Conservation (phyloP, 331 rosid species). For the Quercus tomentella region DNA sequence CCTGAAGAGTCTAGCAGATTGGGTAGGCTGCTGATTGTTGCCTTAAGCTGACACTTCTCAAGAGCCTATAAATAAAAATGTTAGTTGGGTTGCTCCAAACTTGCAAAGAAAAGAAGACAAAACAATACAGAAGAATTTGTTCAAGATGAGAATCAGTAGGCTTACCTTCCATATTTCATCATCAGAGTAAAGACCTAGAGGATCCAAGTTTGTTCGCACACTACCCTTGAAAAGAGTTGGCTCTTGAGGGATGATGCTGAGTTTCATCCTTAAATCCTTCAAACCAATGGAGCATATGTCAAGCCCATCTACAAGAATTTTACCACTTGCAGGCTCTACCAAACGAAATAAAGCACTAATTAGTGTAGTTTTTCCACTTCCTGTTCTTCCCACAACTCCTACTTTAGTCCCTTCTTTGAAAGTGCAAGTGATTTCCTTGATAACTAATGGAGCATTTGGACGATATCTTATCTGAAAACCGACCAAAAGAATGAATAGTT, state of each 20-base stretch:
- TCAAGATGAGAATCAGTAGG: background rate
- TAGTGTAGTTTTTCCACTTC: conserved; percentile 53
- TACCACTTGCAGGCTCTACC: conserved; percentile 46
- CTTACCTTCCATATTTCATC: conserved; percentile 49
- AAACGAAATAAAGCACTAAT: conserved; percentile 48
- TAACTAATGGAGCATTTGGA: conserved; percentile 38
- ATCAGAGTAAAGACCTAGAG: conserved; percentile 49
- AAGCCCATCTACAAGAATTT: conserved; percentile 37
- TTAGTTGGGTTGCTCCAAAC: background rate
- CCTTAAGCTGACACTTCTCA: conserved; percentile 47
- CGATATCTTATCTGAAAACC: background rate
- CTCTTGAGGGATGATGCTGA: conserved; percentile 59
- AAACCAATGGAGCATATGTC: conserved; percentile 48
- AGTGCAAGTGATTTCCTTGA: conserved; percentile 25
- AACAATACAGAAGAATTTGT: background rate
- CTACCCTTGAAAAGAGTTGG: conserved; percentile 58
- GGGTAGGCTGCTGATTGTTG: conserved; percentile 29
- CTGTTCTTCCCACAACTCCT: conserved; percentile 55
- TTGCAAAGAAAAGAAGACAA: background rate
- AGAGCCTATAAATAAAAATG: conserved; percentile 28
- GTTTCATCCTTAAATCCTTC: conserved; percentile 47
- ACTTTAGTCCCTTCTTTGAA: conserved; percentile 44
- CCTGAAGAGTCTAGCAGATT: conserved; percentile 43
- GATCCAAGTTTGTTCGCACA: conserved; percentile 49
- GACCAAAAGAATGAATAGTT: background rate